Percentiles rank a stretch among this genome's conserved stretches.
Evolutionary conservation across 1,284 basidiomycete genomes (phyloP).

Genomic region (Xerocomus nothofagi): DNA sequence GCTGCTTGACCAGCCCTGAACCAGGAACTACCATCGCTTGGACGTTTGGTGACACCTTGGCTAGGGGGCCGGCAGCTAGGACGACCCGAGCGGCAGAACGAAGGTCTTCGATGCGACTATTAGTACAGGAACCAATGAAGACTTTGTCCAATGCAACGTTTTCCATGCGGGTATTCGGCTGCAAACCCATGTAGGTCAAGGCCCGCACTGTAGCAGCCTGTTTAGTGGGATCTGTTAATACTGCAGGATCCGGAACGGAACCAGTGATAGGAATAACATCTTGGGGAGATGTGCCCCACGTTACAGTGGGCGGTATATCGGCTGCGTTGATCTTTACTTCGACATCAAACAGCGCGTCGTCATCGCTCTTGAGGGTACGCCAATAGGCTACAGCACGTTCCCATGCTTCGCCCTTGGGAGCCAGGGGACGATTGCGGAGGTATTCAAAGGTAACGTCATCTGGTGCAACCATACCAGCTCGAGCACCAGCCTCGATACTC

Average conservation of each 20-base stretch:
- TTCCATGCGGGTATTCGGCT: constrained; percentile 81
- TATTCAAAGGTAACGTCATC: constrained; percentile 92
- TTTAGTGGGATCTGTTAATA: constrained; percentile 65
- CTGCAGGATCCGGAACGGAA: constrained; percentile 78
- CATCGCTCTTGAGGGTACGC: constrained; percentile 83
- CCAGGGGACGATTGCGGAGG: constrained; percentile 82
- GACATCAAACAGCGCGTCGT: constrained; percentile 87
- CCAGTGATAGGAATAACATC: constrained; percentile 90
- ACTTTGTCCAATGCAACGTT: constrained; percentile 89
- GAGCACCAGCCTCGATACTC: constrained; percentile 95
- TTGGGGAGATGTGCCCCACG: constrained; percentile 96
- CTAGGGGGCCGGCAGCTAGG: constrained; percentile 70
- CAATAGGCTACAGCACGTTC: constrained; percentile 88
- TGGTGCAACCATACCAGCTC: constrained; percentile 94
- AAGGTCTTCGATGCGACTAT: constrained; percentile 94
- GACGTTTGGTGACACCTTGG: constrained; percentile 79
- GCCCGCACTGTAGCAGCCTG: constrained; percentile 79
- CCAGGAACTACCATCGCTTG: constrained; percentile 96
- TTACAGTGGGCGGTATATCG: constrained; percentile 92
- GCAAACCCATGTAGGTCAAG: constrained; percentile 90
- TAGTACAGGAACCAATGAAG: constrained; percentile 97
- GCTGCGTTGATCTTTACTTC: constrained; percentile 84
- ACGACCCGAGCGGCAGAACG: constrained; percentile 85
- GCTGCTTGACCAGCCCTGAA: constrained; percentile 92
- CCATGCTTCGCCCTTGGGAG: constrained; percentile 89